phyloP scores from a whole-genome alignment of 2,329 filamentous ascomycete species.

The Beauveria bassiana region DNA sequence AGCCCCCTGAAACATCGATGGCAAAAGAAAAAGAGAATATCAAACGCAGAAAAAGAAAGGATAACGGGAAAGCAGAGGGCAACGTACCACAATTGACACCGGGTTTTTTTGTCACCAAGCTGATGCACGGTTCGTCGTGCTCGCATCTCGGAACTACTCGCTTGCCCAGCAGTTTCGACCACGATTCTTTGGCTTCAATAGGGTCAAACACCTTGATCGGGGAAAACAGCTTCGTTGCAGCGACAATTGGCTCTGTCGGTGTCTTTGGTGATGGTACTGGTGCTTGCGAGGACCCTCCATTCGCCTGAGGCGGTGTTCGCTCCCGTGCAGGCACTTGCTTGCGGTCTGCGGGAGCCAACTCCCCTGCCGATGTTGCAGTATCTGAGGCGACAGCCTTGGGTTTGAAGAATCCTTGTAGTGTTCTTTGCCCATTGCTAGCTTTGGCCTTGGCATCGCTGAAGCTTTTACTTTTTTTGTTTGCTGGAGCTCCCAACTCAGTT shows the following conservation, averaged over 20 bases:
- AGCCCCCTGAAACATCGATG: neutral
- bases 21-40: too few relatives aligned
- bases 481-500: slow-evolving; percentile 17
- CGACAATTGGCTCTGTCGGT: neutral
- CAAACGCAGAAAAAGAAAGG: neutral
- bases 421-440: slow-evolving; percentile 37
- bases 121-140: slow-evolving; percentile 81
- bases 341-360: neutral
- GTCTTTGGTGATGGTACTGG: neutral
- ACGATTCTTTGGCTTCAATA: slow-evolving; percentile 68
- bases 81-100: slow-evolving; percentile 67
- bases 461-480: slow-evolving; percentile 31
- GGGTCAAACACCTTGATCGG: slow-evolving; percentile 53
- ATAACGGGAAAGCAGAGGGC: neutral
- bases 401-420: slow-evolving; percentile 74
- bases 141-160: slow-evolving; percentile 72
- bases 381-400: slow-evolving; percentile 32
- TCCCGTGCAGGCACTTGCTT: neutral
- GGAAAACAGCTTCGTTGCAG: neutral
- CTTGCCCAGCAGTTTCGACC: slow-evolving; percentile 76
- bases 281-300: neutral
- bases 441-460: slow-evolving; percentile 20
- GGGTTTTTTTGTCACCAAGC: slow-evolving; percentile 76
- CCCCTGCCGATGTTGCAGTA: neutral
- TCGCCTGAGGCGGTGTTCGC: neutral